Evolutionary conservation across 495 filamentous ascomycete species (phyloP), one percentile per base, ranked within the genome.

Genomic region (Talaromyces wortmannii): DNA sequence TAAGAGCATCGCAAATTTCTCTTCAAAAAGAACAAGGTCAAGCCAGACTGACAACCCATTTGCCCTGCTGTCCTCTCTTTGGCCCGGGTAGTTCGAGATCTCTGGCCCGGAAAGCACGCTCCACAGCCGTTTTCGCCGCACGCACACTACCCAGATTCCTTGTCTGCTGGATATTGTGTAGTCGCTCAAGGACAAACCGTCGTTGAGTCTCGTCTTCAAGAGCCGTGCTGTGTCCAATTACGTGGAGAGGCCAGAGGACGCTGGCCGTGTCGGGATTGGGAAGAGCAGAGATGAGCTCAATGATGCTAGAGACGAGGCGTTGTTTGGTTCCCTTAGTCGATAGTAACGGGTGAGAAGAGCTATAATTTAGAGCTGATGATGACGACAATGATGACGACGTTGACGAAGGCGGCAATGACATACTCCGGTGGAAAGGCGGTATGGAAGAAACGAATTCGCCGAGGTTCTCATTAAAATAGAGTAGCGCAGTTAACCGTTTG

Each of bases 121-220:
- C 57, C 7, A 63, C 61, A 18, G 61, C 52, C 23, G 50, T 44
- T 2, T 40, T 57, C 4, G 58, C 50, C 6, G 52, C 50, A 5
- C 55, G 45, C 13, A 63, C 55, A 52, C 58, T 63, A 0, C 61
- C 61, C 18, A 63, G 42, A 30, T 63, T 63, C 3, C 61, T 49
- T 1, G 55, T 42, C 16, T 36, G 52, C 44, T 63, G 55, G 6
- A 60, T 52, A 4, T 13, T 40, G 6, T 16, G 31, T 1, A 63
- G 50, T 44, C 55, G 48, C 12, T 63, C 58, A 1, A 63, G 55
- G 3, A 63, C 53, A 48, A 63, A 63, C 5, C 58, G 51, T 8
- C 58, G 51, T 8, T 63, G 58, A 31, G 56, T 45, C 12, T 63
- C 61, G 45, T 58, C 44, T 31, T 60, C 58, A 10, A 58, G 30